These are phyloP conservation scores for Penicillium sp. DNA, from an alignment of 2,329 filamentous ascomycete species.

Conservation along the genomic window DNA sequence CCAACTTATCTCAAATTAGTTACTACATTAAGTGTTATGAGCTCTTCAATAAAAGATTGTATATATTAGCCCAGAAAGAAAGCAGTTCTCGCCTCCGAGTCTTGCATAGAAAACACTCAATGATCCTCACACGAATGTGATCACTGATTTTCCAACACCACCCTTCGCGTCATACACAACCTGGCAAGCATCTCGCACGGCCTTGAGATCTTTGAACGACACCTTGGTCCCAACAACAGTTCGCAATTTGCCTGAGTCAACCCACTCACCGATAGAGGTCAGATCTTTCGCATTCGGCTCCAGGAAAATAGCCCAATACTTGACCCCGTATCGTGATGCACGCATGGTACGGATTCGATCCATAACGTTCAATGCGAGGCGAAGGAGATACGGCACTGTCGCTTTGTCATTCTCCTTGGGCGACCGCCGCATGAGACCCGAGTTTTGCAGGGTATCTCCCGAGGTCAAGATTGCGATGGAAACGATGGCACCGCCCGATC, in stretches of 20 bases:
- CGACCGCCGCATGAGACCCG: conserved; percentile 25
- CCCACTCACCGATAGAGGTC: conserved; percentile 43
- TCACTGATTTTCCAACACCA: conserved; percentile 47
- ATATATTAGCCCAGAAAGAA: background rate
- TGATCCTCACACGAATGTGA: conserved; percentile 22
- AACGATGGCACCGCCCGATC: conserved; percentile 38
- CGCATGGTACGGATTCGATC: conserved; percentile 46
- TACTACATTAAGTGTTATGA: background rate
- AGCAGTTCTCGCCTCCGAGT: background rate
- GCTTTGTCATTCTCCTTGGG: conserved; percentile 13
- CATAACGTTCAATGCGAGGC: conserved; percentile 33
- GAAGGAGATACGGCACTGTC: conserved; percentile 28
- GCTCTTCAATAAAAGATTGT: background rate
- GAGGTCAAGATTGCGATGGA: conserved; percentile 39
- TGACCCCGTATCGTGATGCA: conserved; percentile 48
- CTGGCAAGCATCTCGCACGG: conserved; percentile 44
- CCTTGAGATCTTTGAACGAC: conserved; percentile 47
- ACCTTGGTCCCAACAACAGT: conserved; percentile 46
- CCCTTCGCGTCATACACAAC: conserved; percentile 45
- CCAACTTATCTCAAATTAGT: background rate
- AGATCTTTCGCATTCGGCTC: conserved; percentile 44
- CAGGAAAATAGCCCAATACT: conserved; percentile 49
- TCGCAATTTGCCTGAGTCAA: conserved; percentile 48
- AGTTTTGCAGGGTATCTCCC: conserved; percentile 35
- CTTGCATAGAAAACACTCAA: background rate